Percentiles rank a stretch among this genome's conserved stretches.
Conservation (phyloP, 2,329 filamentous ascomycete species). For the Verticillium isaacii region DNA sequence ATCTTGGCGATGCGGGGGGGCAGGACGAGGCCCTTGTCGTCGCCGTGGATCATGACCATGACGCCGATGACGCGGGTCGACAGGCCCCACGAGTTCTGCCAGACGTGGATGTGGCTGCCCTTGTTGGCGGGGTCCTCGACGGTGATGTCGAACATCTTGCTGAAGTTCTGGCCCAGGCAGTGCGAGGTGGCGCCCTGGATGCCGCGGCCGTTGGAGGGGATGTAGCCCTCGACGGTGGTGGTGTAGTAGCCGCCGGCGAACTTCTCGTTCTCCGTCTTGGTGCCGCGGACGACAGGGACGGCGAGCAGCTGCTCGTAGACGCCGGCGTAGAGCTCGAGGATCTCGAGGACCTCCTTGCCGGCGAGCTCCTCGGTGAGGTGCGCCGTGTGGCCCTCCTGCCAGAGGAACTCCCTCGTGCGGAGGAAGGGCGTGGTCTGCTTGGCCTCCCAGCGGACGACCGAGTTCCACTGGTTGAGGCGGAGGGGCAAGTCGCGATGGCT, state of each 20-base stretch:
- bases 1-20: constrained; percentile 85
- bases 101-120: constrained; percentile 78
- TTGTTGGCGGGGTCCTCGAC: constrained; percentile 87
- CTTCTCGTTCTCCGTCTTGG: constrained; percentile 97
- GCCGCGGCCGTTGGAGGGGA: constrained; percentile 89
- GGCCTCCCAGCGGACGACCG: constrained; percentile 87
- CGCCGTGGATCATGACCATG: constrained; percentile 97
- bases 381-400: constrained; percentile 93
- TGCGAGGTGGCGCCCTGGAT: constrained; percentile 97
- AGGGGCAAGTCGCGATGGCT: constrained; percentile 92
- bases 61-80: constrained; percentile 96
- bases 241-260: constrained; percentile 97
- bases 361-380: constrained; percentile 82
- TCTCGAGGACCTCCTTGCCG: constrained; percentile 82
- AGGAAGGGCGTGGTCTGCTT: constrained; percentile 89
- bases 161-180: constrained; percentile 95
- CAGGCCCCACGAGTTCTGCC: constrained; percentile 99
- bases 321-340: constrained; percentile 86
- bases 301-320: constrained; percentile 93
- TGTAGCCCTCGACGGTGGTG: constrained; percentile 94
- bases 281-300: constrained; percentile 87
- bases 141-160: constrained; percentile 98
- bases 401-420: constrained; percentile 89
- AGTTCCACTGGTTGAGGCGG: constrained; percentile 98
- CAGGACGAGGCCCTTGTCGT: constrained; percentile 91